Evolutionary conservation across 495 filamentous ascomycete species (phyloP).

Genomic region (Cercophora sp.): DNA sequence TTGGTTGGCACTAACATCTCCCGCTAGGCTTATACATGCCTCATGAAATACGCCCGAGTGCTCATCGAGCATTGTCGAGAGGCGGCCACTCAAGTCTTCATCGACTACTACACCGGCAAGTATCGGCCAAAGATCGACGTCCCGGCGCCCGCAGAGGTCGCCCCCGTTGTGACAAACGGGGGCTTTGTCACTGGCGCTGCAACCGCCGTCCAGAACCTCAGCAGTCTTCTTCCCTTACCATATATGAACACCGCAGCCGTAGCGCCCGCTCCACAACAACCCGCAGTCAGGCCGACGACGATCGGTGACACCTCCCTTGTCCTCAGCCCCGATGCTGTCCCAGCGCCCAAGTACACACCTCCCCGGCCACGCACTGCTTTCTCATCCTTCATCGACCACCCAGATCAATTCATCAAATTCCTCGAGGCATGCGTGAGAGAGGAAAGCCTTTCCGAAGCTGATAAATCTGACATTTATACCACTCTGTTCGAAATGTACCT

Average conservation of each 20-base stretch:
- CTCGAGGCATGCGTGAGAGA: constrained; percentile 77
- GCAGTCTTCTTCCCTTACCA: constrained; percentile 76
- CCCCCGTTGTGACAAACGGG: constrained; percentile 35
- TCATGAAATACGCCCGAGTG: constrained; percentile 94
- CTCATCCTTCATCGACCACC: constrained; percentile 92
- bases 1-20: constrained; percentile 15
- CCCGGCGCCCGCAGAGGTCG: constrained; percentile 48
- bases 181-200: constrained; percentile 56
- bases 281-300: too few relatives aligned
- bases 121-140: constrained; percentile 70
- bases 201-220: constrained; percentile 75
- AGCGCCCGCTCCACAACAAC: constrained; percentile 37
- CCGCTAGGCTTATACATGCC: constrained; percentile 80
- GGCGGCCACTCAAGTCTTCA: constrained; percentile 78
- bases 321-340: constrained; percentile 26
- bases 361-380: constrained; percentile 89
- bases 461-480: constrained; percentile 85
- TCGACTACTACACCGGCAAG: constrained; percentile 85
- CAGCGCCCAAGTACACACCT: constrained; percentile 51
- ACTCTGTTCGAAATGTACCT: constrained; percentile 98
- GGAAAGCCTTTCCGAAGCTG: constrained; percentile 58
- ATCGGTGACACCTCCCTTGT: constrained; percentile 28
- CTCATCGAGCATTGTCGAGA: constrained; percentile 78
- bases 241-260: constrained; percentile 66
- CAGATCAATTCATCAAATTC: constrained; percentile 84